Conservation (phyloP, 441 rosid genomes). For the Eutrema salsugineum region DNA sequence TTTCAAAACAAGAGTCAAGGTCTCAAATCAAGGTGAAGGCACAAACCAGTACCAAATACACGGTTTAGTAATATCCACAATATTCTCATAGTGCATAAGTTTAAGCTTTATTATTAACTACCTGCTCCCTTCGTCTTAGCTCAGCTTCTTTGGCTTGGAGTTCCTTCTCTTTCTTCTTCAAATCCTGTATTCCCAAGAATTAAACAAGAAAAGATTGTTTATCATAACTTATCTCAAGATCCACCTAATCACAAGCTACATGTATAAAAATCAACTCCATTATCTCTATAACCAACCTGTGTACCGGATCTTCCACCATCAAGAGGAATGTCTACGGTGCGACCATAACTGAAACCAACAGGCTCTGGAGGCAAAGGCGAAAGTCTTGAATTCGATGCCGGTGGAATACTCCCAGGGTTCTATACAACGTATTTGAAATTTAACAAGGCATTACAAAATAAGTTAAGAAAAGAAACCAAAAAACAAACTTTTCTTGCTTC, state of each 20-base stretch:
- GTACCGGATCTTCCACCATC: slow-evolving; percentile 38
- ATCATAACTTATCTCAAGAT: not conserved
- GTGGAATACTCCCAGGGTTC: slow-evolving; percentile 45
- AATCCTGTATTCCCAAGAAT: slow-evolving; percentile 42
- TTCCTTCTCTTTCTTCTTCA: slow-evolving; percentile 78
- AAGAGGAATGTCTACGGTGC: slow-evolving; percentile 80
- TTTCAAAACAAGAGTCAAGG: not conserved
- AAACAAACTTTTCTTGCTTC: not conserved
- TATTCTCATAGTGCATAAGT: not conserved
- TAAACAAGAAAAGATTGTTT: slow-evolving; percentile 3
- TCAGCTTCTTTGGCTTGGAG: slow-evolving; percentile 88
- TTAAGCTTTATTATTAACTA: slow-evolving; percentile 10
- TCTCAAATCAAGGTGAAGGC: not conserved
- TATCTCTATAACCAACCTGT: slow-evolving; percentile 34
- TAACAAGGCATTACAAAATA: not conserved
- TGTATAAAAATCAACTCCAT: not conserved
- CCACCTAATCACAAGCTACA: not conserved
- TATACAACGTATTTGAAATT: slow-evolving; percentile 20
- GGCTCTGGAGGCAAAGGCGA: slow-evolving; percentile 92
- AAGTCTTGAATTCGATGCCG: slow-evolving; percentile 68
- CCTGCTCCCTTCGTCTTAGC: slow-evolving; percentile 76
- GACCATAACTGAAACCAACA: slow-evolving; percentile 64
- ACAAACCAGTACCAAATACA: not conserved
- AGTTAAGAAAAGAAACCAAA: not conserved
- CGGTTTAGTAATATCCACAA: not conserved